Evolutionary conservation across 2,329 filamentous ascomycete species (phyloP).

Genomic region (Lachnellula cervina): DNA sequence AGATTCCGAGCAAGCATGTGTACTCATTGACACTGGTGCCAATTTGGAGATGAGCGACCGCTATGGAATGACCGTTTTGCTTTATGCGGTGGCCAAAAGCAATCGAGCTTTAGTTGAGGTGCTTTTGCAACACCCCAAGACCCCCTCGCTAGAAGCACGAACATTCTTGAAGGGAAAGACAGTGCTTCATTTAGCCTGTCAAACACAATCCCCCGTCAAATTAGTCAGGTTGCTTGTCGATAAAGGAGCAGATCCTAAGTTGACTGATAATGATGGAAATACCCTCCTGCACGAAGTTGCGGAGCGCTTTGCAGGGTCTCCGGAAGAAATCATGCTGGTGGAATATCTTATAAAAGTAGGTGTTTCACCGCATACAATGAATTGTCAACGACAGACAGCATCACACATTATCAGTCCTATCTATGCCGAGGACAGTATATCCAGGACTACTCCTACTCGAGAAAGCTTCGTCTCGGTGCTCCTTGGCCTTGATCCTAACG

Average conservation of each 20-base stretch:
- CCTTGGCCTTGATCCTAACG: background rate
- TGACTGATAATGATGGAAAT: conserved; percentile 11
- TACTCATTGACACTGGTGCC: background rate
- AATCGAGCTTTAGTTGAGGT: background rate
- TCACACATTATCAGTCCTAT: background rate
- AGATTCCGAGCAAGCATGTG: background rate
- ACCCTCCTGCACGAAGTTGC: conserved; percentile 7
- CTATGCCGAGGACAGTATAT: conserved; percentile 1
- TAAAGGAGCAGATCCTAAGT: conserved; percentile 4
- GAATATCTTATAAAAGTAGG: conserved; percentile 5
- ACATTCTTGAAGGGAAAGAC: conserved; percentile 1
- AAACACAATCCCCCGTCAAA: background rate
- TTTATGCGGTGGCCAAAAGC: background rate
- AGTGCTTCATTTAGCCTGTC: conserved; percentile 5
- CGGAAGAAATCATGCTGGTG: background rate
- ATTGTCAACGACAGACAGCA: background rate
- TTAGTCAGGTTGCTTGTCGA: conserved; percentile 5
- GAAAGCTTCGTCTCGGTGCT: background rate
- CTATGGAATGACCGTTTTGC: background rate
- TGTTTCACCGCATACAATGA: background rate
- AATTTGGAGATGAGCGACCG: background rate
- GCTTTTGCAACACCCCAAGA: background rate
- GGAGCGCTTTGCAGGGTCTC: background rate
- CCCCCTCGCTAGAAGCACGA: background rate
- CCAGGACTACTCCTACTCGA: conserved; percentile 13